Base-by-base conservation (phyloP, 768 basidiomycete species). In the Tylopilus intermedius region DNA sequence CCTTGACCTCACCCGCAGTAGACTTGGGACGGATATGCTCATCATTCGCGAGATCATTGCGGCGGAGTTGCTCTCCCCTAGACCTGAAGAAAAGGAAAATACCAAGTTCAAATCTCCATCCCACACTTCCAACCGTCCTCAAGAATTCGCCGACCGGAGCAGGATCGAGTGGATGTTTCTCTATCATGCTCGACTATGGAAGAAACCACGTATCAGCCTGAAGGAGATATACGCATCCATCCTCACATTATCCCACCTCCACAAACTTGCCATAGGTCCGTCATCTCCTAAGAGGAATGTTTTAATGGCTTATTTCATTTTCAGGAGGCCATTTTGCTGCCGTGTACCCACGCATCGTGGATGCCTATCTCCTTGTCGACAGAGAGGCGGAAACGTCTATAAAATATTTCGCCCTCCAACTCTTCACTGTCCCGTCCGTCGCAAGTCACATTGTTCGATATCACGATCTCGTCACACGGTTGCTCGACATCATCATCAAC, bases 361-460 rank as follows among this genome's bases (percentile, higher is more conserved):
- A 95, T 59, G 82, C 91, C 2, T 97, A 94, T 70, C 82, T 98
- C 8, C 82, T 95, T 42, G 82, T 89, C 21, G 96, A 98, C 61
- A 81, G 94, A 11, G 95, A 99, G 66, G 87, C 90, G 1, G 96
- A 99, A 66, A 92, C 91, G 7, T 94, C 90, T 14, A 88, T 98
- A 74, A 89, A 94, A 63, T 93, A 92, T 65, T 90, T 95, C 56
- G 88, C 91, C 14, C 76, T 95, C 5, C 92, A 96, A 63, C 78
- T 98, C 32, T 96, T 96, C 73, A 93, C 94, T 0, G 87, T 92
- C 1, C 94, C 94, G 0, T 88, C 86, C 2, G 83, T 94, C 47
- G 86, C 90, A 5, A 76, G 79, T 1, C 84, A 92, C 59, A 83
- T 95, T 46, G 88, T 90, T 18, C 75, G 78, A 7, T 77, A 84